Evolutionary conservation across 2,329 filamentous ascomycete genomes (phyloP).

Genomic region (Beauveria rudraprayagi): DNA sequence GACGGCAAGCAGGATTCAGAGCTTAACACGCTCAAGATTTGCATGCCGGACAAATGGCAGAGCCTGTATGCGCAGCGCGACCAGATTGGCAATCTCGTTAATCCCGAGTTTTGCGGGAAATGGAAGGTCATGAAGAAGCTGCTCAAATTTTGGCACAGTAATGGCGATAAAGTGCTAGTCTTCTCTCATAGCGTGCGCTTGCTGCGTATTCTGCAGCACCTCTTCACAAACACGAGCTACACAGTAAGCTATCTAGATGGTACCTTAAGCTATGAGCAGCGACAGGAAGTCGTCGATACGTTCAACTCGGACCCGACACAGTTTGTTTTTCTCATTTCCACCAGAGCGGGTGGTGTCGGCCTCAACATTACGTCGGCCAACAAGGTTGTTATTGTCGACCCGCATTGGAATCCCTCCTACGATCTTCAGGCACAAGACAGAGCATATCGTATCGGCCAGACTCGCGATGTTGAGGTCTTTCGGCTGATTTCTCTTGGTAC

Average conservation of each 20-base stretch:
- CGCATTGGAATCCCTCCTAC: constrained; percentile 94
- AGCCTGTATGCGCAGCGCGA: constrained; percentile 67
- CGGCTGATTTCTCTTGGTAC: constrained; percentile 84
- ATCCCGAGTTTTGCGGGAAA: constrained; percentile 91
- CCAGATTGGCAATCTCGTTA: constrained; percentile 70
- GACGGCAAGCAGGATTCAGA: constrained; percentile 72
- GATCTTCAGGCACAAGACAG: constrained; percentile 95
- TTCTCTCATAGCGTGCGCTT: constrained; percentile 90
- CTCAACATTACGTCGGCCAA: constrained; percentile 97
- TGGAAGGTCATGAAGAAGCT: constrained; percentile 88
- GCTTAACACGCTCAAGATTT: constrained; percentile 62
- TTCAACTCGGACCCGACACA: constrained; percentile 84
- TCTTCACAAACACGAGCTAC: constrained; percentile 85
- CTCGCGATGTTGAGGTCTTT: constrained; percentile 89
- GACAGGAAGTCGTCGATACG: constrained; percentile 73
- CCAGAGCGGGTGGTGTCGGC: constrained; percentile 84
- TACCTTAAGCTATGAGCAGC: constrained; percentile 71
- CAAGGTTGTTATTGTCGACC: constrained; percentile 94
- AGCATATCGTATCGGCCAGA: constrained; percentile 91
- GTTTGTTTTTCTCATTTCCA: constrained; percentile 94
- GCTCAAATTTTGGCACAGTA: constrained; percentile 80
- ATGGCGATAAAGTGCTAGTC: constrained; percentile 88
- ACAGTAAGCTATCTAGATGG: constrained; percentile 89
- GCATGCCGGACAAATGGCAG: constrained; percentile 68
- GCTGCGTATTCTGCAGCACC: constrained; percentile 71